Conservation (phyloP, 2,329 filamentous ascomycete genomes). For the Colletotrichum neosansevieriae region DNA sequence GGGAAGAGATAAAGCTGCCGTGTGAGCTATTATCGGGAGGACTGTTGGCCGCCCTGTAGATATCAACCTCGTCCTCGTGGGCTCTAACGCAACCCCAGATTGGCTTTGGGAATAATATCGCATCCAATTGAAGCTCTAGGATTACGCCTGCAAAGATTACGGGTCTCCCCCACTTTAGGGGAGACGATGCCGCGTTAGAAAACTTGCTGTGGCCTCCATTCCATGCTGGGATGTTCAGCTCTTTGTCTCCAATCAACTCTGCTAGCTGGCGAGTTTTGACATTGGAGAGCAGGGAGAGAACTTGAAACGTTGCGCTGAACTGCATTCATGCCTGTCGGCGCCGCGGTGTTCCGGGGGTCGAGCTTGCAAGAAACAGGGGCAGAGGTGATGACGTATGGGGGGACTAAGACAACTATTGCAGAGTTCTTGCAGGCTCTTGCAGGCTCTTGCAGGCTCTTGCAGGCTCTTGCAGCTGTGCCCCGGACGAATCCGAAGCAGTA, state of each 20-base stretch:
- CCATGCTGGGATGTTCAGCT: conserved; percentile 22
- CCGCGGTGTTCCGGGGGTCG: conserved; percentile 9
- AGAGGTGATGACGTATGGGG: conserved; percentile 16
- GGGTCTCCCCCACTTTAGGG: conserved; percentile 31
- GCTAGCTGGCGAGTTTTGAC: conserved; percentile 22
- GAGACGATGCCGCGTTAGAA: background rate
- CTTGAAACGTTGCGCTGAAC: conserved; percentile 12
- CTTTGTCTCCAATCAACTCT: conserved; percentile 28
- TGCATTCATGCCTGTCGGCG: conserved; percentile 16
- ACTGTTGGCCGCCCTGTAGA: conserved; percentile 19
- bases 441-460: too few relatives aligned
- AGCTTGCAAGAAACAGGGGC: conserved; percentile 14
- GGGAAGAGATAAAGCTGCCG: conserved; percentile 13
- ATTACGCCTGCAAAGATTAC: conserved; percentile 28
- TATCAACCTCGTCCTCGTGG: conserved; percentile 18
- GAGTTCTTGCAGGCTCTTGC: too few relatives aligned
- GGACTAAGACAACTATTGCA: too few relatives aligned
- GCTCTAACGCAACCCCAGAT: conserved; percentile 19
- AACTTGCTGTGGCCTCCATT: conserved; percentile 2
- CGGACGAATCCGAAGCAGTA: background rate
- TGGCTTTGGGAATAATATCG: conserved; percentile 14
- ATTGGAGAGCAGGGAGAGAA: conserved; percentile 22
- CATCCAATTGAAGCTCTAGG: conserved; percentile 21
- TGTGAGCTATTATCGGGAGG: background rate
- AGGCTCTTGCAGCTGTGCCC: background rate